Evolutionary conservation across 495 filamentous ascomycete species (phyloP), one percentile per base, ranked within the genome.

Genomic region (Neurospora sp.): DNA sequence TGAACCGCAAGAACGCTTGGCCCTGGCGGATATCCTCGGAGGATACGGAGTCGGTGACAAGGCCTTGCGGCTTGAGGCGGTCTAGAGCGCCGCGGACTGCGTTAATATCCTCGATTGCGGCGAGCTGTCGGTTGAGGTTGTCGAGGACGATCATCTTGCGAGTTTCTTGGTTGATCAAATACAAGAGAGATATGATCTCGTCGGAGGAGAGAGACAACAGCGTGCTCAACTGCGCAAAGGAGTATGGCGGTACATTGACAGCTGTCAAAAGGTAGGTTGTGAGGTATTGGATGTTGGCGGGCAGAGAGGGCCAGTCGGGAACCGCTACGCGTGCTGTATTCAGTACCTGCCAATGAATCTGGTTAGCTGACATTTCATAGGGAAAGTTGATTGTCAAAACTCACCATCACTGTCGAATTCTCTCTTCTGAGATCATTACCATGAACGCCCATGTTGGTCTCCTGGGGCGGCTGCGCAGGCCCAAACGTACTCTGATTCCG

Each of bases 261-360:
- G 8, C 46, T 44, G 74, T 74, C 69, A 76, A 18, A 27, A 73
- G 74, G 46, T 69, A 69, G n/a, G 73, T 65, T 59, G 73, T 76
- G 53, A 74, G 69, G 27, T 70, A 78, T 42, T 75, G 74, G 71
- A 74, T 72, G 22, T 68, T 61, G 31, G 73, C 68, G 12, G 75
- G 22, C 3, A 78, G 73, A 27, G 73, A 71, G 0, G 68, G 9
- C 76, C 76, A 78, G 48, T 42, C 48, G 31, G 71, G 42, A 65
- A 16, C 11, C 4, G 44, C 53, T 68, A 12, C 31, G 53, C 5
- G 11, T 22, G 18, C 39, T 39, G 48, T 68, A 14, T 61, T 41
- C 9, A 10, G 71, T 39, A 39, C 37, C 14, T 20, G 31, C 11
- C 48, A 22, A 27, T 11, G 4, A n/a, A 4, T 1, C 39, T 69